These are phyloP conservation scores for Colletotrichum sp. DNA, from an alignment of 2,329 filamentous ascomycete genomes.

Conservation along the genomic window DNA sequence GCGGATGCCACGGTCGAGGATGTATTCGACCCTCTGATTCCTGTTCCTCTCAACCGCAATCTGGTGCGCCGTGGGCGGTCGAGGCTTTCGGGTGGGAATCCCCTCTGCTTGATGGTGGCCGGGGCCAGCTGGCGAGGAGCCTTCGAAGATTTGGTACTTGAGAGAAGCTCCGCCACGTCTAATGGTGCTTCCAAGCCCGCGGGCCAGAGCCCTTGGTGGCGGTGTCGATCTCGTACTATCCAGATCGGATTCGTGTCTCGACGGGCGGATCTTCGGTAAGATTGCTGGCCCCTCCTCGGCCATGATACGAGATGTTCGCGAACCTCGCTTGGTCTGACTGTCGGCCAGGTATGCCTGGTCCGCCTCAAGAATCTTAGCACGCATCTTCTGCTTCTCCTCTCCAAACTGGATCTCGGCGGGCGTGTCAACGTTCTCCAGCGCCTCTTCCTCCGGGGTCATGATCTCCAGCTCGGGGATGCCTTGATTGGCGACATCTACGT, in stretches of 20 bases:
- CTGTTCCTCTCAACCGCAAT: conserved; percentile 81
- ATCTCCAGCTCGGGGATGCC: conserved; percentile 71
- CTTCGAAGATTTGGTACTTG: conserved; percentile 66
- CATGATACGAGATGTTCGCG: conserved; percentile 39
- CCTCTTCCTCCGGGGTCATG: conserved; percentile 70
- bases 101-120: conserved; percentile 59
- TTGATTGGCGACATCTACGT: conserved; percentile 68
- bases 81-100: conserved; percentile 65
- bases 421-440: conserved; percentile 76
- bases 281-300: conserved; percentile 63
- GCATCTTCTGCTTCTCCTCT: conserved; percentile 73
- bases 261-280: conserved; percentile 66
- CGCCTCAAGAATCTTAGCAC: conserved; percentile 76
- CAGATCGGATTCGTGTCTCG: conserved; percentile 60
- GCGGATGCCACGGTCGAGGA: conserved; percentile 76
- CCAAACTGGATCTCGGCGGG: conserved; percentile 74
- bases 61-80: conserved; percentile 82
- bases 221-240: conserved; percentile 51
- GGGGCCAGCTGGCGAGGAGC: conserved; percentile 62
- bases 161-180: conserved; percentile 51
- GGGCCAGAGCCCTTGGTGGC: conserved; percentile 36
- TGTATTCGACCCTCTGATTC: conserved; percentile 80
- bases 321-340: conserved; percentile 62
- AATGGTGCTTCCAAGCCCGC: conserved; percentile 29
- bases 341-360: conserved; percentile 74